Evolutionary conservation across 345 rosid species (phyloP), one percentile per base, ranked within the genome.

Genomic region (Populus alba): DNA sequence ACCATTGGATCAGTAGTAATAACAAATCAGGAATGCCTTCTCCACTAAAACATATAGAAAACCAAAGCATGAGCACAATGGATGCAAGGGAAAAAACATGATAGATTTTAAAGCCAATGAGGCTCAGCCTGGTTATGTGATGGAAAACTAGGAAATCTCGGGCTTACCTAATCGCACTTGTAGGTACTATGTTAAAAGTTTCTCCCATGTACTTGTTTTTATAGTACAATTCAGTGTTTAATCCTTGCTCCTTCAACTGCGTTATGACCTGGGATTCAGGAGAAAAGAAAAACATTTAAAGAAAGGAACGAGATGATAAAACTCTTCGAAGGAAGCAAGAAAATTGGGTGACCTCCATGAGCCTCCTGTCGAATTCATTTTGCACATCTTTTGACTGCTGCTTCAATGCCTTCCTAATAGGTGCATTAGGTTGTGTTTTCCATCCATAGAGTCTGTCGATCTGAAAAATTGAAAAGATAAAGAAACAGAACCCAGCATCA

Each of bases 361-460:
- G 87, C 86, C 92, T 91, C 92, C 27, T 85, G 75, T 92, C 88
- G 79, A 95, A 95, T 83, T 92, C 94, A 83, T 81, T 87, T 70
- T 61, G 82, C 62, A 93, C 98, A 71, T 92, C 94, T 80, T 79
- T 83, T 68, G 85, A 62, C 81, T 93, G 99, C 71, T 87, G 88
- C 85, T 89, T 93, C 85, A 93, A 53, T 78, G 99, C 85, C 78
- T 87, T 86, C 75, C 68, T 18, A 73, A 93, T 91, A 71, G 99
- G 99, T 53, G 94, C 85, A 88, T 95, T 95, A 75, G 85, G 88
- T 75, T 88, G 83, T 65, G 82, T 75, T 88, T 89, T 91, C 99
- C 99, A 93, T 70, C 89, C 98, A 90, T 93, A 92, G 18, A 93
- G 90, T 81, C 95, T 90, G 87, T 95, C 99, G 55, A 95, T 94